Evolutionary conservation across 2,329 filamentous ascomycete species (phyloP).

Genomic region (Seiridium unicorne): DNA sequence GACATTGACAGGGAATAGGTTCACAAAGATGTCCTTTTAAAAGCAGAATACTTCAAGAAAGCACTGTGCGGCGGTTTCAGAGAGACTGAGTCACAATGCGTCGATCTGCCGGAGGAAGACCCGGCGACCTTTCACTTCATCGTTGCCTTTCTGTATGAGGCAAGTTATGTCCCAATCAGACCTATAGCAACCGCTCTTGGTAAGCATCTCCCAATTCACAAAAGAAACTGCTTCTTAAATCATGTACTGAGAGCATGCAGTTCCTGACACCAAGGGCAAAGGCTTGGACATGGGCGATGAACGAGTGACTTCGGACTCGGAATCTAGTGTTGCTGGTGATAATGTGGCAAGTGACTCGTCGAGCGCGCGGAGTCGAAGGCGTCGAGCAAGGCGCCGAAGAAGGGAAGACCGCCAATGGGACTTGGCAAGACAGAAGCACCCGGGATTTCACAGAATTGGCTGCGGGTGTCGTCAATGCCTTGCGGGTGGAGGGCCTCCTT

Average conservation of each 20-base stretch:
- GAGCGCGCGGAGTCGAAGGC: constrained; percentile 29
- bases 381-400: constrained; percentile 30
- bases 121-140: constrained; percentile 50
- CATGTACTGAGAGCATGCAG: not conserved
- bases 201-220: constrained; percentile 8
- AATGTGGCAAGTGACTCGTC: constrained; percentile 32
- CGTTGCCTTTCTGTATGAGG: constrained; percentile 49
- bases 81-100: constrained; percentile 42
- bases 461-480: constrained; percentile 42
- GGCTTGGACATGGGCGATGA: constrained; percentile 29
- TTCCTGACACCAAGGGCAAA: constrained; percentile 39
- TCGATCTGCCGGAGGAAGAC: constrained; percentile 50
- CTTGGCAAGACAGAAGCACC: constrained; percentile 39
- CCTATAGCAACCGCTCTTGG: constrained; percentile 39
- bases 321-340: constrained; percentile 18
- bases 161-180: constrained; percentile 42
- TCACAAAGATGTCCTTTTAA: constrained; percentile 43
- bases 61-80: constrained; percentile 46
- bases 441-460: constrained; percentile 41
- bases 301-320: constrained; percentile 28
- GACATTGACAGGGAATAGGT: constrained; percentile 28
- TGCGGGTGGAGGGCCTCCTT: constrained; percentile 30
- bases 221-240: not conserved
- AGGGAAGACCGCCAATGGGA: constrained; percentile 35
- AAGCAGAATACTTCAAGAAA: constrained; percentile 46